Percentiles rank a stretch among this genome's conserved stretches.
Conservation (phyloP, 257 asterid species). For the Prunella vulgaris region DNA sequence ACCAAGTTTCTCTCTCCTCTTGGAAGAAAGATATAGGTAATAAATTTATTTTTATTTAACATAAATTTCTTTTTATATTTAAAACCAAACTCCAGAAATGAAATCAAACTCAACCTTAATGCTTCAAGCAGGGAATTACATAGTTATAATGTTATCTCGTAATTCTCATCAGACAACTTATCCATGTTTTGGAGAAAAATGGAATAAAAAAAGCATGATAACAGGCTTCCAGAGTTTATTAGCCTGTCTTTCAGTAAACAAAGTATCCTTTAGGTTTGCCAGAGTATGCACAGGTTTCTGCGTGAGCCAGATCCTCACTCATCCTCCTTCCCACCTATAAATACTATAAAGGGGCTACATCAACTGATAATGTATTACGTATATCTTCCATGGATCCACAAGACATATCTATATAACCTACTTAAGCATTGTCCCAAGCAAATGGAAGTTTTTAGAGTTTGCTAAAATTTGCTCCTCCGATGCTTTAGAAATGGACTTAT, state of each 20-base stretch:
- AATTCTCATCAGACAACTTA: background rate
- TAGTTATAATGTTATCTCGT: background rate
- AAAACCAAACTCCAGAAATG: background rate
- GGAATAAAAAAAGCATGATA: background rate
- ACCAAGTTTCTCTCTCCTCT: too few relatives aligned
- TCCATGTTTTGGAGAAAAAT: background rate
- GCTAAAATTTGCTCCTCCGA: background rate
- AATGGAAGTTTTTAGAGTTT: background rate
- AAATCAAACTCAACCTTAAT: background rate
- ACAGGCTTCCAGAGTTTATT: background rate
- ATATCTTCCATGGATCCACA: too few relatives aligned
- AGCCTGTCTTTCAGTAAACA: too few relatives aligned
- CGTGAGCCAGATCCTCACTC: background rate
- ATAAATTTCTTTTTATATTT: too few relatives aligned
- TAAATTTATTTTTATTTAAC: too few relatives aligned
- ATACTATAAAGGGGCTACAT: background rate
- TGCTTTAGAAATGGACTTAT: background rate
- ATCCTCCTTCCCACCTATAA: background rate
- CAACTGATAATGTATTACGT: background rate
- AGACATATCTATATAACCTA: background rate
- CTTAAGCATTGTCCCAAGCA: background rate
- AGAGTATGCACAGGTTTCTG: background rate
- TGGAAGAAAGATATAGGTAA: background rate
- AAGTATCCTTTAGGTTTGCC: background rate
- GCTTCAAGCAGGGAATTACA: background rate